Evolutionary conservation across 345 rosid genomes (phyloP).

Genomic region (Acer saccharum): DNA sequence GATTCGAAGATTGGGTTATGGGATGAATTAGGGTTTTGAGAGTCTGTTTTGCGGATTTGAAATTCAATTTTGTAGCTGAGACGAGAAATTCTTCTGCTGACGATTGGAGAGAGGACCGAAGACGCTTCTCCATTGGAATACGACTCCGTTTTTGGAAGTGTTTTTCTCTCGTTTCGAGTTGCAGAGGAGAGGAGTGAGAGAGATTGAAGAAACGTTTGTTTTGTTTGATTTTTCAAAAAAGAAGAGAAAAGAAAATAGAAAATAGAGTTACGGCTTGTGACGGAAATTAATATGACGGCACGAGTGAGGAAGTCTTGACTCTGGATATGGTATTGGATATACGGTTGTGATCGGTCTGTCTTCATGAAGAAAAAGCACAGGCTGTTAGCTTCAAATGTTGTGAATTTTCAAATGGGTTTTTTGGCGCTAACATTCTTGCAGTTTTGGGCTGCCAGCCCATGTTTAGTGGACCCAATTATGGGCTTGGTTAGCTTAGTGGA

Average conservation of each 20-base stretch:
- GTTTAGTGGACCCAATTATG: neutral
- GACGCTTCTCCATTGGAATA: constrained; percentile 66
- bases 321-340: neutral
- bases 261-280: neutral
- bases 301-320: neutral
- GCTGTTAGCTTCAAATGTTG: neutral
- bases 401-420: neutral
- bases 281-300: neutral
- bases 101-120: constrained; percentile 65
- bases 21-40: constrained; percentile 63
- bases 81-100: constrained; percentile 75
- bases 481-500: neutral
- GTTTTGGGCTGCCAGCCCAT: neutral
- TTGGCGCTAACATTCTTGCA: neutral
- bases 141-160: neutral
- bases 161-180: neutral
- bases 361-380: neutral
- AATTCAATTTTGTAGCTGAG: constrained; percentile 41
- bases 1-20: constrained; percentile 52
- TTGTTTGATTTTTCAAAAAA: neutral
- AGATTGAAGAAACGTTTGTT: neutral
- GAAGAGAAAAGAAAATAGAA: neutral
- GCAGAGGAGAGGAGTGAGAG: constrained; percentile 4
- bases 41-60: constrained; percentile 66
- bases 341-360: neutral